A percentile compares a stretch with the other conserved stretches of the same genome.
Conservation (phyloP, 1,139 yeast genomes). For the Taphrina deformans region DNA sequence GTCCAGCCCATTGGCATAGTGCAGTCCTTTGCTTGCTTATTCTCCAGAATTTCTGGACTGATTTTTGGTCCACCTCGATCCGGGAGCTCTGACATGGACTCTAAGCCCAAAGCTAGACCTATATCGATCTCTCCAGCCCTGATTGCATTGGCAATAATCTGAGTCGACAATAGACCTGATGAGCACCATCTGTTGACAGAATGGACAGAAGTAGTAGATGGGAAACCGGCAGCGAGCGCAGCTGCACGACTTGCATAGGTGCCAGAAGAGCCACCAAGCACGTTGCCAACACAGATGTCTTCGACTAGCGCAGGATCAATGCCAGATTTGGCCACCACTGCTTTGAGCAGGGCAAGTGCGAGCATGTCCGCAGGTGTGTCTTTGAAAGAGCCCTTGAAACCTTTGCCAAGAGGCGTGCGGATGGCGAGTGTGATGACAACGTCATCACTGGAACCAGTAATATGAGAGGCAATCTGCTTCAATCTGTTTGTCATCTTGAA, state of each 20-base stretch:
- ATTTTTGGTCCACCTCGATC: slow-evolving; percentile 74
- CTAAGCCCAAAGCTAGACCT: slow-evolving; percentile 91
- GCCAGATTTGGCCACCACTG: slow-evolving; percentile 58
- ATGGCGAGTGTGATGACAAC: slow-evolving; percentile 84
- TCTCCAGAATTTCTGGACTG: slow-evolving; percentile 54
- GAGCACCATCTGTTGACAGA: slow-evolving; percentile 94
- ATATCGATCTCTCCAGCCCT: slow-evolving; percentile 81
- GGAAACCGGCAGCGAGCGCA: slow-evolving; percentile 69
- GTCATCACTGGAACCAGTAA: slow-evolving; percentile 53
- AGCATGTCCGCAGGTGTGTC: slow-evolving; percentile 76
- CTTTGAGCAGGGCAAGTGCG: slow-evolving; percentile 62
- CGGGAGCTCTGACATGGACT: slow-evolving; percentile 67
- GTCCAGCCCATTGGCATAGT: slow-evolving; percentile 51
- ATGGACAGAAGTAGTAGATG: slow-evolving; percentile 67
- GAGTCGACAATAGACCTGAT: slow-evolving; percentile 86
- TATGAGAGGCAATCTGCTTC: slow-evolving; percentile 46
- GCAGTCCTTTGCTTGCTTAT: slow-evolving; percentile 49
- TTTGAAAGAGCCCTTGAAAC: slow-evolving; percentile 77
- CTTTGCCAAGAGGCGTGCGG: slow-evolving; percentile 86
- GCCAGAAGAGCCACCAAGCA: slow-evolving; percentile 78
- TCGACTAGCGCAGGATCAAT: slow-evolving; percentile 69
- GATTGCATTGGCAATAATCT: slow-evolving; percentile 86
- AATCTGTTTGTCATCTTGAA: slow-evolving; percentile 28
- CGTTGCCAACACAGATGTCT: slow-evolving; percentile 86
- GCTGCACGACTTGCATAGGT: slow-evolving; percentile 88